Base-by-base conservation (phyloP, 2,329 filamentous ascomycete genomes). In the Fusarium transvaalense region DNA sequence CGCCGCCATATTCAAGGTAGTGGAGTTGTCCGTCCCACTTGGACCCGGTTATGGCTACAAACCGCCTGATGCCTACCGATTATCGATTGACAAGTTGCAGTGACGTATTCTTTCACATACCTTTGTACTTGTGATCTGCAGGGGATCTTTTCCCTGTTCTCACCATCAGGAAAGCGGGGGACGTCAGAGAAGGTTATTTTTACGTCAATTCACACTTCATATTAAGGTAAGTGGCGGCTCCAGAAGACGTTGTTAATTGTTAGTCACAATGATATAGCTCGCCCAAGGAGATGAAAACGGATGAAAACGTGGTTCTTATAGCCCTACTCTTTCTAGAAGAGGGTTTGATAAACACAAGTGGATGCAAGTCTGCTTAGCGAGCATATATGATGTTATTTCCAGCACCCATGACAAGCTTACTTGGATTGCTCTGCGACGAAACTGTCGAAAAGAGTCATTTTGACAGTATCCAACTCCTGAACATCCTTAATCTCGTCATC, bases 381-480 rank as follows among this genome's bases (percentile, higher is more conserved):
- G 13, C n/a, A 6, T n/a, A 38, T 25, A 25, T 34, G 27, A 27
- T 43, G 1, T 23, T 12, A 35, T 17, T 13, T n/a, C 46, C 8
- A 14, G 47, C 34, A 15, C 23, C 14, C 17, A 19, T 5, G 9
- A 6, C 10, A 5, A 14, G 10, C 21, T 37, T 38, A 50, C 21
- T 61, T 3, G 6, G 47, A 35, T 34, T 48, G 35, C 13, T 48
- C 17, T 3, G 43, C 17, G 10, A 64, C 14, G 4, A 64, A 35
- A 23, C 34, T 59, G 14, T 68, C 51, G 5, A 66, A 68, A 15
- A 69, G 55, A 0, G 55, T 48, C 51, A 61, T 53, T 34, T 61
- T 61, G 21, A 66, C 61, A n/a, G 61, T 69, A 17, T 69, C 65
- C 5, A 69, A 14, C 17, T 68, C 42, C 35, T 50, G 35, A 37